Evolutionary conservation across 1,284 basidiomycete genomes (phyloP), one percentile per base, ranked within the genome.

Genomic region (Microbotryum scabiosae): DNA sequence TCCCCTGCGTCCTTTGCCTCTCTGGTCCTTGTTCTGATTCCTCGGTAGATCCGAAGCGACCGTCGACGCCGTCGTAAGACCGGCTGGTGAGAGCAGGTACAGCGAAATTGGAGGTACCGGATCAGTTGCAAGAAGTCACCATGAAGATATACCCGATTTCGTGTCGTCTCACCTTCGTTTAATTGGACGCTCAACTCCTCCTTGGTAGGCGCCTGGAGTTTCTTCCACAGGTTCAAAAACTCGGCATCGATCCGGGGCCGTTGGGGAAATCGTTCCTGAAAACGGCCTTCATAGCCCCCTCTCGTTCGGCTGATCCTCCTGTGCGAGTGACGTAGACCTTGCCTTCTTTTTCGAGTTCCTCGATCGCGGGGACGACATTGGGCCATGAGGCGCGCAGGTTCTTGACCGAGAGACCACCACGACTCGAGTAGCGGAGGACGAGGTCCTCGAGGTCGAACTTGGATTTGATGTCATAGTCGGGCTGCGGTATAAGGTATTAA

Each of bases 381-480:
- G 89, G 87, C 86, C 90, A 94, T 21, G 87, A 87, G 71, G 93
- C 90, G 69, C 91, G 88, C 48, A 94, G 78, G 2, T 84, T 81
- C 12, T 87, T 83, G 20, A 93, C 84, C n/a, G 87, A 83, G 60
- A 94, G 83, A 0, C 90, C 90, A 7, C 86, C 85, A 14, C 86
- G 85, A 21, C 83, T 81, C 4, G 86, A 86, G 69, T 86, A 82
- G 1, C 85, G 82, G 70, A 88, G 85, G 30, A 94, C 86, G 72
- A 93, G 85, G 0, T 84, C 85, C 3, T 93, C 75, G 1, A 94
- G 78, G 2, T 89, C 84, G 1, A 83, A 84, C 74, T 90, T 90
- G 69, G 84, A 90, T 28, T 85, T 82, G 68, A 93, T 85, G 64
- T 85, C 85, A 73, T 83, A 91, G 74, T 94, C 90, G 64, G 90